These are phyloP conservation scores for Brassica hybrid DNA, from an alignment of 441 rosid species.

Conservation along the genomic window DNA sequence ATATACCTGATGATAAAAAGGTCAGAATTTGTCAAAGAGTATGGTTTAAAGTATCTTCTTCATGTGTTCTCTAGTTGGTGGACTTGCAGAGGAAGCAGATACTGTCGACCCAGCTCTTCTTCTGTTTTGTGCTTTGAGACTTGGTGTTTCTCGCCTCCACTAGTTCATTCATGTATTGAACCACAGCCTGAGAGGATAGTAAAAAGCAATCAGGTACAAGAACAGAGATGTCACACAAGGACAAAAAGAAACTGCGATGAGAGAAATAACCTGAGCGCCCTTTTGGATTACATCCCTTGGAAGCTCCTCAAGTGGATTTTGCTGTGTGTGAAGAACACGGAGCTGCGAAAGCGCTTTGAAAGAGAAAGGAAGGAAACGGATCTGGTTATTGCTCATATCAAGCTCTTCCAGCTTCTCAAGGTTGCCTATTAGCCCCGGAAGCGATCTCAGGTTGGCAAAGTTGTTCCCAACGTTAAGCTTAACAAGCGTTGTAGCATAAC, in stretches of 20 bases:
- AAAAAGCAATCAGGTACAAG: slow-evolving; percentile 25
- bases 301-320: slow-evolving; percentile 92
- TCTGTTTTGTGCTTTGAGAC: slow-evolving; percentile 61
- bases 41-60: slow-evolving; percentile 30
- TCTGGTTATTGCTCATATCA: slow-evolving; percentile 96
- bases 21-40: slow-evolving; percentile 33
- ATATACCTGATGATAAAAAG: slow-evolving; percentile 13
- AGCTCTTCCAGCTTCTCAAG: slow-evolving; percentile 92
- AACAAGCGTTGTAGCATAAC: slow-evolving; percentile 81
- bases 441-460: slow-evolving; percentile 79
- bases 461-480: slow-evolving; percentile 93
- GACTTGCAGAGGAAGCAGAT: slow-evolving; percentile 78
- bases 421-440: slow-evolving; percentile 92
- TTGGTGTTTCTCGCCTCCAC: slow-evolving; percentile 63
- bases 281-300: too few relatives aligned
- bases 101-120: slow-evolving; percentile 78
- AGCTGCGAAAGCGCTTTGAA: slow-evolving; percentile 74
- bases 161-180: slow-evolving; percentile 80
- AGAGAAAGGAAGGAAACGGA: slow-evolving; percentile 84
- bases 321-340: slow-evolving; percentile 64
- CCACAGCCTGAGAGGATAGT: slow-evolving; percentile 34
- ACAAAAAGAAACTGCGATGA: not conserved
- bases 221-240: too few relatives aligned
- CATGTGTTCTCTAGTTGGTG: slow-evolving; percentile 69
- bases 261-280: slow-evolving; percentile 81